A percentile compares a stretch with the other conserved stretches of the same genome.
These are phyloP conservation scores for Oligophagozyma castellii DNA, from an alignment of 1,139 yeast genomes.

Conservation along the genomic window DNA sequence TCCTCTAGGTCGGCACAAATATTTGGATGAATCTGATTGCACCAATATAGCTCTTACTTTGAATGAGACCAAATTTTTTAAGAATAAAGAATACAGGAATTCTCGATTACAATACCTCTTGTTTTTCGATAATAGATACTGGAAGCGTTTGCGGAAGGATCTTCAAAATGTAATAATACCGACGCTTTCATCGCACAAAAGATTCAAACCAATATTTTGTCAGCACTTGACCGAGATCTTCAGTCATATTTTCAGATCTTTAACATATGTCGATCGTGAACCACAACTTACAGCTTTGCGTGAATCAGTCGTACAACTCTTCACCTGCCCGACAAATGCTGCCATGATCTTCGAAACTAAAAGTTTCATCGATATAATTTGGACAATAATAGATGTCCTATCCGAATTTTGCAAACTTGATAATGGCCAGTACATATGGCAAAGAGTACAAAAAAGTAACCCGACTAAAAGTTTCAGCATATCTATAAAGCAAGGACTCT, in stretches of 20 bases:
- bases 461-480: conserved; percentile 67
- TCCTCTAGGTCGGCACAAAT: conserved; percentile 23
- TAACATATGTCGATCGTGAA: conserved; percentile 47
- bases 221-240: conserved; percentile 41
- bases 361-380: conserved; percentile 31
- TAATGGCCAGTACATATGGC: conserved; percentile 38
- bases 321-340: conserved; percentile 50
- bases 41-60: conserved; percentile 31
- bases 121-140: conserved; percentile 42
- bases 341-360: conserved; percentile 29
- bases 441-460: conserved; percentile 39
- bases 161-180: conserved; percentile 39
- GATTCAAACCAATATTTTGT: conserved; percentile 35
- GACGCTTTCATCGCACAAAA: conserved; percentile 36
- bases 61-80: conserved; percentile 8
- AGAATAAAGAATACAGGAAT: conserved; percentile 25
- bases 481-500: conserved; percentile 48
- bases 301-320: conserved; percentile 47
- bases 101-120: conserved; percentile 41
- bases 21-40: conserved; percentile 24
- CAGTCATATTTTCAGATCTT: conserved; percentile 36
- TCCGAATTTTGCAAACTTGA: conserved; percentile 29
- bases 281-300: conserved; percentile 41
- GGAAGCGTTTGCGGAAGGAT: conserved; percentile 35
- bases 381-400: conserved; percentile 36